Evolutionary conservation across 2,329 filamentous ascomycete genomes (phyloP).

Genomic region (Teratosphaeria nubilosa): DNA sequence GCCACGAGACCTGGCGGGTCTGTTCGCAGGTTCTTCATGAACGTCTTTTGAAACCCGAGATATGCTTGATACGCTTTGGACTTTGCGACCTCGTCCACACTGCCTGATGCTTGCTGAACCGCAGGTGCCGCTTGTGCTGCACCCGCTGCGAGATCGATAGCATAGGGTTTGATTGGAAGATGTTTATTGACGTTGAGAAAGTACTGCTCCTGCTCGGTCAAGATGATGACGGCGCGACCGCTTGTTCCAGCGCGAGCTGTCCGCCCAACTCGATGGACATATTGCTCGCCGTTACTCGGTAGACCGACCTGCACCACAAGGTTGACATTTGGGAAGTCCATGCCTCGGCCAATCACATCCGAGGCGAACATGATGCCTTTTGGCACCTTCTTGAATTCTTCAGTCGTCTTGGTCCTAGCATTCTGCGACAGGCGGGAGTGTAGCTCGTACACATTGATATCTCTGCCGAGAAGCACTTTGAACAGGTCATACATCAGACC

Average conservation of each 20-base stretch:
- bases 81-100: constrained; percentile 32
- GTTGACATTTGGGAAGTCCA: constrained; percentile 97
- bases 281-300: constrained; percentile 47
- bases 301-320: constrained; percentile 67
- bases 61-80: constrained; percentile 37
- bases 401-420: constrained; percentile 32
- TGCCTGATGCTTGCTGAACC: constrained; percentile 23
- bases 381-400: constrained; percentile 35
- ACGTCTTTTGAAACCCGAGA: constrained; percentile 39
- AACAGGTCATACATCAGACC: constrained; percentile 32
- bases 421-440: constrained; percentile 36
- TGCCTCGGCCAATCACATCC: constrained; percentile 82
- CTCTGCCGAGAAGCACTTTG: constrained; percentile 24
- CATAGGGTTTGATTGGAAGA: constrained; percentile 42
- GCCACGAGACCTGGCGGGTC: constrained; percentile 30
- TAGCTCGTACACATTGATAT: constrained; percentile 31
- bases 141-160: constrained; percentile 30
- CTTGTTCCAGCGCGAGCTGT: constrained; percentile 80
- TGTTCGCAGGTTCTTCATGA: constrained; percentile 33
- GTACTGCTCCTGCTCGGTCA: constrained; percentile 43
- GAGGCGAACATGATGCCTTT: constrained; percentile 44
- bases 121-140: constrained; percentile 24
- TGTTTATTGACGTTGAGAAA: constrained; percentile 40
- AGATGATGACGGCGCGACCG: constrained; percentile 44
- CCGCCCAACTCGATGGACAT: constrained; percentile 87